These are phyloP conservation scores for Globisporangium viniferum DNA, from an alignment of 352 stramenopile species.

Conservation along the genomic window DNA sequence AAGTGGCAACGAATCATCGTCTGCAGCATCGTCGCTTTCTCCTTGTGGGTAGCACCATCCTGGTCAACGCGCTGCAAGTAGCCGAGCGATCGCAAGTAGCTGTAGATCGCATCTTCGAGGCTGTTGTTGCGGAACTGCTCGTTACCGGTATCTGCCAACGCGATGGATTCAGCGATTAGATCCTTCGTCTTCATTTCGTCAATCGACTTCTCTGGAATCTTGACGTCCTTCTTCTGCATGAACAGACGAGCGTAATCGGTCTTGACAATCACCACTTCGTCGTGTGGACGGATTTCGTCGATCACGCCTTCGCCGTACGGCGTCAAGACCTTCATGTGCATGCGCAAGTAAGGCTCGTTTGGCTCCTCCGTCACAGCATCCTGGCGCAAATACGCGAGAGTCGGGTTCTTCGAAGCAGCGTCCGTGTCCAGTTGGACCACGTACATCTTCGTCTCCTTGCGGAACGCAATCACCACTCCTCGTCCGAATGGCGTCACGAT, in stretches of 20 bases:
- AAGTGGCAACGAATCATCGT: slow-evolving; percentile 88
- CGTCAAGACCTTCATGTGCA: slow-evolving; percentile 78
- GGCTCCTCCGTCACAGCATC: slow-evolving; percentile 66
- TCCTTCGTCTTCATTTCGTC: slow-evolving; percentile 81
- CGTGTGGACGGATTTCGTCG: slow-evolving; percentile 59
- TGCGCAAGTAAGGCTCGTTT: slow-evolving; percentile 58
- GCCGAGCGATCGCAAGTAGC: slow-evolving; percentile 63
- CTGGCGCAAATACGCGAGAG: slow-evolving; percentile 66
- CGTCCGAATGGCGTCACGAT: slow-evolving; percentile 73
- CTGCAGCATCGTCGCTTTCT: slow-evolving; percentile 84
- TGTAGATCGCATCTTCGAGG: slow-evolving; percentile 69
- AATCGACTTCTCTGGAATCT: slow-evolving; percentile 56
- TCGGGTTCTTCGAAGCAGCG: slow-evolving; percentile 51
- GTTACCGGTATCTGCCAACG: slow-evolving; percentile 68
- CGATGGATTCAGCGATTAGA: slow-evolving; percentile 60
- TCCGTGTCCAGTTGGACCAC: slow-evolving; percentile 74
- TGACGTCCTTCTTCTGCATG: slow-evolving; percentile 80
- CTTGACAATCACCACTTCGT: slow-evolving; percentile 70
- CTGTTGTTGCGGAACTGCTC: slow-evolving; percentile 57
- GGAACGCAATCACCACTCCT: slow-evolving; percentile 70
- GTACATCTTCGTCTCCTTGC: slow-evolving; percentile 73
- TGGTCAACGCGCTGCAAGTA: slow-evolving; percentile 80
- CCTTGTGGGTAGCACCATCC: slow-evolving; percentile 74
- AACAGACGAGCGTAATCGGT: slow-evolving; percentile 66
- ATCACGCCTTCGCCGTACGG: slow-evolving; percentile 68